Evolutionary conservation across 2,329 filamentous ascomycete species (phyloP), one percentile per base, ranked within the genome.

Genomic region (Zymoseptoria passerinii): DNA sequence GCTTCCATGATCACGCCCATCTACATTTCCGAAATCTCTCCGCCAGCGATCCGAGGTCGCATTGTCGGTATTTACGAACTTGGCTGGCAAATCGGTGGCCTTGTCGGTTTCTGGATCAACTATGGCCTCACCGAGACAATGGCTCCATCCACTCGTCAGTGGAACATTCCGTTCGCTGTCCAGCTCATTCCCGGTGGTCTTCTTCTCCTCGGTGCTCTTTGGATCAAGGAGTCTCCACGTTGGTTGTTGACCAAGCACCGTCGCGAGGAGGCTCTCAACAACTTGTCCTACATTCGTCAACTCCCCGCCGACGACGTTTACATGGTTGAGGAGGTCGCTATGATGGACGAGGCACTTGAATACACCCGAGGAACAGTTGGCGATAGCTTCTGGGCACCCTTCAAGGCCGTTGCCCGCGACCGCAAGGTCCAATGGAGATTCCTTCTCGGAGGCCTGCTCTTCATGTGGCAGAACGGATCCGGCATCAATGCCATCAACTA

Each of bases 401-500:
- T 90, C 74, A 70, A 76, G 60, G 76, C 77, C 7, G 77, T 82
- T 20, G 77, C 80, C 58, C 79, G 77, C 65, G 74, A 82, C 63
- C 77, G 75, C 58, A 81, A 80, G 67, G 80, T 88, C 27, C 83
- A 83, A 64, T 89, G 84, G 77, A 83, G 88, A 49, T 85, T 92
- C 73, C 82, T 89, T 70, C 79, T 92, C 9, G 88, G 88, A 52
- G 81, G 82, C 57, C 81, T 88, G 67, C 78, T 92, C 19, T 92
- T 92, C 77, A 76, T 92, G 55, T 90, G 85, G 80, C 89, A 92
- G 73, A 92, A 92, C 66, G 85, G 85, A 53, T 80, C 77, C 2
- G 88, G 88, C 2, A 90, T 90, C 75, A 90, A 90, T 65, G 87
- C 87, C 19, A 86, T 89, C 75, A 90, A 90, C 76, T 90, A 90